Evolutionary conservation across 306 rosid species (phyloP), one percentile per base, ranked within the genome.

Genomic region (Vigna unguiculata): DNA sequence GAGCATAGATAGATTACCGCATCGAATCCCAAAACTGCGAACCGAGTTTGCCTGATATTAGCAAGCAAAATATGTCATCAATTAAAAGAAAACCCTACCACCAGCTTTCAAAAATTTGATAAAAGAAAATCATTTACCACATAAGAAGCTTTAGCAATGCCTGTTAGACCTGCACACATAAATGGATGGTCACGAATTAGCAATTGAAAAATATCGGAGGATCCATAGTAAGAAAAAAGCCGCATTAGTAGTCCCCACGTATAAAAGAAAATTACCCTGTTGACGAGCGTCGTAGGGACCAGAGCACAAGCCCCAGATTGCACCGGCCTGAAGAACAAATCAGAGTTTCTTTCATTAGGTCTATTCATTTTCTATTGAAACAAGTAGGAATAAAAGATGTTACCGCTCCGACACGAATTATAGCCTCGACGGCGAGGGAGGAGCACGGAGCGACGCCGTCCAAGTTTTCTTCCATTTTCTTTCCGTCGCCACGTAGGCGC

Each of bases 281-380:
- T 68, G 74, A 79, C 85, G 86, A 83, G 99, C 93, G 4, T 95
- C 87, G 72, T 83, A 86, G 34, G 99, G 99, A 75, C 86, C 93
- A 62, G 74, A 9, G 80, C 97, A 92, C 48, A 91, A 53, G 7
- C 97, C 99, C 97, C 97, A 95, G 43, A 95, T 81, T 20, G 88
- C 93, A 78, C 97, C 96, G 1, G 97, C 97, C 99, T 95, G 93
- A 89, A 81, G 57, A 48, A 51, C 19, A 60, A 57, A 52, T 77
- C 17, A 57, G 4, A 74, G 28, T 12, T 45, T 83, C 34, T 12
- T 45, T 82, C 16, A 49, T 21, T 52, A 10, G 22, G 36, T 16
- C 20, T 24, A 4, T 47, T 12, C 46, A 25, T 24, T 53, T 7
- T 7, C 9, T 21, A 66, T 49, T 22, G 57, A 66, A 25, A 41